Conservation (phyloP, 1,284 basidiomycete species). For the Prillingera fragicola region DNA sequence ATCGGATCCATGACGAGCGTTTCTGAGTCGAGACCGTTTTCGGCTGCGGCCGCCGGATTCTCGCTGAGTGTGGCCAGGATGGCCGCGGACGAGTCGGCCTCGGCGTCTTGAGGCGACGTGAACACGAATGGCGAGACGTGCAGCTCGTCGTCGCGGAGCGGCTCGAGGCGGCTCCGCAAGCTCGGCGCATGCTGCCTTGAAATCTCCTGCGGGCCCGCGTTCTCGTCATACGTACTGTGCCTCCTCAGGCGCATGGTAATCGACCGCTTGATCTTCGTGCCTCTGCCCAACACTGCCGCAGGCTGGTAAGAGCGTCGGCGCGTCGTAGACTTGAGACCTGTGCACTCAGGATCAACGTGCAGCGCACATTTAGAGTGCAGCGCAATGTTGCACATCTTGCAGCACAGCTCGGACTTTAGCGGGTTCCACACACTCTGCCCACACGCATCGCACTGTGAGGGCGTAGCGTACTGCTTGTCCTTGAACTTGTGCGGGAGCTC, state of each 20-base stretch:
- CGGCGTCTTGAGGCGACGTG: constrained; percentile 7
- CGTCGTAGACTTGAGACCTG: constrained; percentile 8
- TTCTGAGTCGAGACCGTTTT: background rate
- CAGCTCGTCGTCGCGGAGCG: constrained; percentile 18
- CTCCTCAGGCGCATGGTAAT: constrained; percentile 10
- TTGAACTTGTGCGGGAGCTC: constrained; percentile 21
- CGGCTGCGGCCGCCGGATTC: background rate
- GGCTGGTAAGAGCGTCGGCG: constrained; percentile 3
- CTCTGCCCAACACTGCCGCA: no score
- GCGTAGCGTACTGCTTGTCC: constrained; percentile 16
- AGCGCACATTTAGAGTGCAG: constrained; percentile 18
- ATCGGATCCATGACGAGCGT: background rate
- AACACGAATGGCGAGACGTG: constrained; percentile 19
- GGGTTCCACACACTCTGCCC: constrained; percentile 15
- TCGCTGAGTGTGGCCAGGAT: background rate
- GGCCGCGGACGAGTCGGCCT: constrained; percentile 11
- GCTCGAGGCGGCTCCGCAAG: constrained; percentile 8
- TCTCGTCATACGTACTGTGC: constrained; percentile 8
- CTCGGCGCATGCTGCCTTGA: background rate
- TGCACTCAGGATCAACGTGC: constrained; percentile 19
- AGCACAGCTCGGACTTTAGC: constrained; percentile 14
- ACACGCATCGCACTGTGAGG: constrained; percentile 17
- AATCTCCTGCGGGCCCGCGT: constrained; percentile 11
- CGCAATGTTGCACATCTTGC: constrained; percentile 16
- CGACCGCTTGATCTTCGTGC: constrained; percentile 7